A percentile compares a stretch with the other conserved stretches of the same genome.
Evolutionary conservation across 768 basidiomycete genomes (phyloP).

Genomic region (Omphalotus guepiniiformis): DNA sequence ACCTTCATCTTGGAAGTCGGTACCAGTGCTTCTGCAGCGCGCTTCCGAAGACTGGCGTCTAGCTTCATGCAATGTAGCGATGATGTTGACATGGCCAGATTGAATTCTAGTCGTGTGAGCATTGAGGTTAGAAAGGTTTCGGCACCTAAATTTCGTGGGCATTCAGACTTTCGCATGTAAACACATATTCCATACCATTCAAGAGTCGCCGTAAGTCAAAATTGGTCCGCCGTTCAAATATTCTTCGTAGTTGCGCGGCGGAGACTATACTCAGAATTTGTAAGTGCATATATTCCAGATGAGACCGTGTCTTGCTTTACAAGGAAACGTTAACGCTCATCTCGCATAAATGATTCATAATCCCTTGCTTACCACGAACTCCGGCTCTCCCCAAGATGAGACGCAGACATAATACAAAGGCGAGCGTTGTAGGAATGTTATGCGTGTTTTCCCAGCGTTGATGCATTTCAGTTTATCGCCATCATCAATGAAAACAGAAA

Average conservation of each 20-base stretch:
- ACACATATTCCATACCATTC: slow-evolving; percentile 39
- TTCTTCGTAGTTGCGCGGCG: slow-evolving; percentile 72
- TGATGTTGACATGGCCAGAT: slow-evolving; percentile 78
- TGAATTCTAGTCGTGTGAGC: slow-evolving; percentile 64
- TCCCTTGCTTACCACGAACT: slow-evolving; percentile 73
- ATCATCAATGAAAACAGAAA: slow-evolving; percentile 94
- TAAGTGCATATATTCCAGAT: slow-evolving; percentile 92
- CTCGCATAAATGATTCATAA: slow-evolving; percentile 1
- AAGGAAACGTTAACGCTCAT: slow-evolving; percentile 30
- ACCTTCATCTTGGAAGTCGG: slow-evolving; percentile 62
- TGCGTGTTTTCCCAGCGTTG: slow-evolving; percentile 75
- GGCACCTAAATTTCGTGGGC: slow-evolving; percentile 58
- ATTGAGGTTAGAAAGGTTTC: slow-evolving; percentile 77
- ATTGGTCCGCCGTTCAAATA: slow-evolving; percentile 88
- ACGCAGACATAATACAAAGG: slow-evolving; percentile 92
- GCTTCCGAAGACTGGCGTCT: slow-evolving; percentile 62
- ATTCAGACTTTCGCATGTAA: too few species aligned
- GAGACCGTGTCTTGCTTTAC: slow-evolving; percentile 83
- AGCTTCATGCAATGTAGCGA: slow-evolving; percentile 79
- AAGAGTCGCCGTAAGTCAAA: slow-evolving; percentile 82
- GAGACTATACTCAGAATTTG: slow-evolving; percentile 92
- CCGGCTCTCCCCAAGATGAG: slow-evolving; percentile 94
- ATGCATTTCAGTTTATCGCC: slow-evolving; percentile 83
- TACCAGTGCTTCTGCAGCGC: slow-evolving; percentile 76
- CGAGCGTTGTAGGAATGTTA: slow-evolving; percentile 80